These are phyloP conservation scores for Monosporozyma siamensis DNA, from an alignment of 805 yeast species.

Conservation along the genomic window DNA sequence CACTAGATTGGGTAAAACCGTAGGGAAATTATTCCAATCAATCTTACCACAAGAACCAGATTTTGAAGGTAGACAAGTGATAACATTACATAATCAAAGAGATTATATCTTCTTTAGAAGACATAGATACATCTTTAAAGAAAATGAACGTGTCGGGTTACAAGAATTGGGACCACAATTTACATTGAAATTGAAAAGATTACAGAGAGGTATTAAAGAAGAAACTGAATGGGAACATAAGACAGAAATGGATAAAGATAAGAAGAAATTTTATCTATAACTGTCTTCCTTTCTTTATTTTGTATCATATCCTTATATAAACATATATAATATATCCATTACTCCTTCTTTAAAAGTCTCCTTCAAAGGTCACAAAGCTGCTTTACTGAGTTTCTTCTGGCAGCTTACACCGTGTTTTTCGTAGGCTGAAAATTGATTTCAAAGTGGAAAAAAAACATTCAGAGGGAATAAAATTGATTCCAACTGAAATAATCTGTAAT, in stretches of 20 bases:
- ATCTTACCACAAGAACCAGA: constrained; percentile 91
- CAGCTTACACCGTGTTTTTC: background rate
- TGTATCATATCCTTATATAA: no score
- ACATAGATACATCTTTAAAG: constrained; percentile 82
- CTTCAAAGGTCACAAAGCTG: no score
- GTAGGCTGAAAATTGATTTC: background rate
- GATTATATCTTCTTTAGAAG: constrained; percentile 92
- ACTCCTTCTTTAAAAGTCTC: no score
- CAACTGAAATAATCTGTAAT: no score
- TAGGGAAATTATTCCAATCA: constrained; percentile 85
- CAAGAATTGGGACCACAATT: constrained; percentile 97
- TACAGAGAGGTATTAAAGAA: constrained; percentile 85
- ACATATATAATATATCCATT: no score
- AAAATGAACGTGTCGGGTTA: constrained; percentile 86
- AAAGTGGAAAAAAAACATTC: no score
- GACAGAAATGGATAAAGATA: constrained; percentile 93
- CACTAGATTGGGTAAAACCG: constrained; percentile 87
- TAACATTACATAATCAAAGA: constrained; percentile 92
- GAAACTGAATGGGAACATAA: constrained; percentile 96
- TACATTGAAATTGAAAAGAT: constrained; percentile 75
- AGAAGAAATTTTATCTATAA: constrained; percentile 79
- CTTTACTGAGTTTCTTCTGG: no score
- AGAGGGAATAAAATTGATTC: no score
- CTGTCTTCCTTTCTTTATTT: background rate
- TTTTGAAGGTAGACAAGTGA: constrained; percentile 89